A percentile compares a stretch with the other conserved stretches of the same genome.
Conservation (phyloP, 192 early-diverging fungal genomes). For the Podila epicladia region DNA sequence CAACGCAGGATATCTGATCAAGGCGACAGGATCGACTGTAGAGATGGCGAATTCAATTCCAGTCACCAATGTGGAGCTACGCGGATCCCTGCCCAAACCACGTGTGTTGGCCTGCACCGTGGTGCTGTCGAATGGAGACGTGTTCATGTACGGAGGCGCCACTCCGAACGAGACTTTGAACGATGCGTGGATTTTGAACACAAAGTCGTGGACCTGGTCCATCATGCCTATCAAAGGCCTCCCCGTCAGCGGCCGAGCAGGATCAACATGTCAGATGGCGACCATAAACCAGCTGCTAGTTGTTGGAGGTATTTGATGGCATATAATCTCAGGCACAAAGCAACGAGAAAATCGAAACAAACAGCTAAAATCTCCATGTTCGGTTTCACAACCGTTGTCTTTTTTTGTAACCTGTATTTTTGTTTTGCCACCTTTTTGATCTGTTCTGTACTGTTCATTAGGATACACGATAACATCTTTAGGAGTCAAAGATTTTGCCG, state of each 20-base stretch:
- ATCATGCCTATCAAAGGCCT: background rate
- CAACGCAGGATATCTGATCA: background rate
- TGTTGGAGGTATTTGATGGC: slow-evolving; percentile 1
- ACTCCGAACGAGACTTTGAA: background rate
- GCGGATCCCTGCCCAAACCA: background rate
- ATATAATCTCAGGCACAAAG: background rate
- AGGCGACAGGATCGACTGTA: background rate
- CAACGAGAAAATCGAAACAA: background rate
- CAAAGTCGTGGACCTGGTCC: background rate
- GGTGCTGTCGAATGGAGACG: background rate
- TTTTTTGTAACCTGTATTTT: no score
- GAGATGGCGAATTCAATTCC: background rate
- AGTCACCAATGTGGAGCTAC: background rate
- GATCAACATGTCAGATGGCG: slow-evolving; percentile 5
- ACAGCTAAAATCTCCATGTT: background rate
- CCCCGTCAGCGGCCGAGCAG: background rate
- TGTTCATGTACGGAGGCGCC: slow-evolving; percentile 6
- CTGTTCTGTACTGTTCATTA: background rate
- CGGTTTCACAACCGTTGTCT: no score
- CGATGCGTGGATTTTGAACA: slow-evolving; percentile 1
- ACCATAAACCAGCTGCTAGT: background rate
- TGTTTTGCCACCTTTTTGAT: no score
- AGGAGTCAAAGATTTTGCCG: background rate
- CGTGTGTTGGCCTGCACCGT: background rate
- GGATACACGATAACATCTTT: background rate